A percentile compares a stretch with the other conserved stretches of the same genome.
Evolutionary conservation across 257 asterid genomes (phyloP).

Genomic region (Jacaranda mimosifolia): DNA sequence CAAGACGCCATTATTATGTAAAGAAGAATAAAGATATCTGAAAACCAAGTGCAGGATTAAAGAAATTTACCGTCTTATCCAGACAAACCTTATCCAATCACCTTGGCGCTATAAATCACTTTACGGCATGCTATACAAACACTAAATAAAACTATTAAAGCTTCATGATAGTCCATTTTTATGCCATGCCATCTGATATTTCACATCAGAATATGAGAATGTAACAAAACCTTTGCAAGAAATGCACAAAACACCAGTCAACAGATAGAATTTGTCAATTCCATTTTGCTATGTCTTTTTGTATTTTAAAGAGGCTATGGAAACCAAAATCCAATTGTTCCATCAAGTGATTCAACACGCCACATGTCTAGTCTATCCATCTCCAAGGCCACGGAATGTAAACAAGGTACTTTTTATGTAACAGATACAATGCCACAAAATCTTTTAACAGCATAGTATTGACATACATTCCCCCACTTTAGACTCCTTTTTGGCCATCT

Average conservation of each 20-base stretch:
- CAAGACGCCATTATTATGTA: neutral
- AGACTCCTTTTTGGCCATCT: too few species aligned
- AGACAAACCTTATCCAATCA: neutral
- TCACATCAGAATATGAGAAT: neutral
- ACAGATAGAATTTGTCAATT: constrained; percentile 5
- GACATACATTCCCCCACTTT: too few species aligned
- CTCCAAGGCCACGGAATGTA: too few species aligned
- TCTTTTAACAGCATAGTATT: too few species aligned
- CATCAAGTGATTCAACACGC: too few species aligned
- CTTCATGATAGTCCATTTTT: neutral
- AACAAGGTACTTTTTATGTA: too few species aligned
- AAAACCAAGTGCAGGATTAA: neutral
- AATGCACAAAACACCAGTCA: neutral
- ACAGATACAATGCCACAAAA: too few species aligned
- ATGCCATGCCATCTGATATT: neutral
- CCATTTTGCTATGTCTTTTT: neutral
- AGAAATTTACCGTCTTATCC: neutral
- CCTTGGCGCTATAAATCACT: neutral
- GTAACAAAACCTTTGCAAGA: neutral
- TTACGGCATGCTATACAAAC: neutral
- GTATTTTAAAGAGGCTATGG: neutral
- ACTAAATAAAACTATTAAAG: neutral
- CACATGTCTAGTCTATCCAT: too few species aligned
- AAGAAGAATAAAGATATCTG: neutral
- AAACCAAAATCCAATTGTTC: neutral